These are phyloP conservation scores for Globisporangium acanthophoron DNA, from an alignment of 352 stramenopile genomes.

Conservation along the genomic window DNA sequence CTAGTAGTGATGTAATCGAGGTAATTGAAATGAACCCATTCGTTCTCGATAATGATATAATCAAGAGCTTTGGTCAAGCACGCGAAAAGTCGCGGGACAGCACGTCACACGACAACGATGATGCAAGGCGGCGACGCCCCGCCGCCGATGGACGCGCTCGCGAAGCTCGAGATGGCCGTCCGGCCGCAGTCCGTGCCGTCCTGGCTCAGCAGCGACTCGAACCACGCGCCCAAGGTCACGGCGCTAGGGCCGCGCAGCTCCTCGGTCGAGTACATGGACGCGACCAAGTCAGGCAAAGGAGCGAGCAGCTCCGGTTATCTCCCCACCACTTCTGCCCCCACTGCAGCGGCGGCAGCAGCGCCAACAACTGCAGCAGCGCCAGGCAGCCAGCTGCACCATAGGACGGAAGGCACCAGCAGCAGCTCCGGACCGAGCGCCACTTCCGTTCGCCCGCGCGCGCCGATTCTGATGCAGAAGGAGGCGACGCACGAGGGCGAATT, in stretches of 20 bases:
- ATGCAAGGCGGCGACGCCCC: constrained; percentile 3
- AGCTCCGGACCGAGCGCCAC: constrained; percentile 10
- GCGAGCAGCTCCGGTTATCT: neutral
- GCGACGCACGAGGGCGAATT: constrained; percentile 30
- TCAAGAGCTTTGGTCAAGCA: too few species aligned
- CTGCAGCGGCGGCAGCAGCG: neutral
- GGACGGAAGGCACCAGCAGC: neutral
- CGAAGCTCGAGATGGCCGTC: constrained; percentile 67
- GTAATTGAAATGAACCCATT: too few species aligned
- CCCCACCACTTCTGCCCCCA: neutral
- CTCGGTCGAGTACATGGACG: constrained; percentile 49
- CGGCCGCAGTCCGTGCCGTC: constrained; percentile 65
- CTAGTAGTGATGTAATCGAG: too few species aligned
- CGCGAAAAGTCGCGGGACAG: constrained; percentile 1
- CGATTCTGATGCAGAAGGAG: constrained; percentile 56
- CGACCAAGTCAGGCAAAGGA: neutral
- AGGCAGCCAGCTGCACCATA: neutral
- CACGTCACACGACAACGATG: neutral
- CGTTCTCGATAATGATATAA: too few species aligned
- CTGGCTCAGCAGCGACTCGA: constrained; percentile 68
- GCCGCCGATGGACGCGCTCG: constrained; percentile 49
- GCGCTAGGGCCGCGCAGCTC: constrained; percentile 43
- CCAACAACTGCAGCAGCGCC: neutral
- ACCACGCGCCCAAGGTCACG: constrained; percentile 60
- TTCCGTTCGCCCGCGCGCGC: constrained; percentile 46